Evolutionary conservation across 345 rosid species (phyloP), one percentile per base, ranked within the genome.

Genomic region (Salix arbutifolia): DNA sequence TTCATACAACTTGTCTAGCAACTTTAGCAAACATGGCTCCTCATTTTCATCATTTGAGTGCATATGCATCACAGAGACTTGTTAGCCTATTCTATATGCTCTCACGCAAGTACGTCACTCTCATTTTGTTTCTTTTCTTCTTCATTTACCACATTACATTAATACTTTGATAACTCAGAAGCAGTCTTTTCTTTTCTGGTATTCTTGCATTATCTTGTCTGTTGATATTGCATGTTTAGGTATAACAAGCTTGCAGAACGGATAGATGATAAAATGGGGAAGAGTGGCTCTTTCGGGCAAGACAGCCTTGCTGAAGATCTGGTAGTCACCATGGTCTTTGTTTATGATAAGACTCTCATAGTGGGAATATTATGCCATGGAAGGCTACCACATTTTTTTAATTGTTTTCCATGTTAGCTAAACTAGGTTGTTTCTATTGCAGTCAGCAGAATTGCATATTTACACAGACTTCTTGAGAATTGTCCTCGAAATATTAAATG

Each of bases 1-100:
- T 96, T 44, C 99, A 96, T 80, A 96, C 99, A 65, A 96, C 95
- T 75, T 93, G 99, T 85, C 86, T 96, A 33, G 99, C 99, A 67
- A 92, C 97, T 72, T 84, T 96, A 86, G 99, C 98, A 77, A 96
- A 96, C 89, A 96, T 93, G 96, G 99, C 98, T 56, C 99, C 99
- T 79, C 99, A 96, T 84, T 87, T 89, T 79, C 92, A 93, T 83
- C 97, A 88, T 40, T 84, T 96, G 87, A 96, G 97, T 88, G 94
- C 97, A 77, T 93, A 93, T 86, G 98, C 99, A 80, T 96, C 98
- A 14, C 97, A 96, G 86, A 90, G 97, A 82, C 88, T 96, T 68
- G 93, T 96, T 88, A 96, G 98, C 85, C 97, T 96, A 77, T 96
- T 96, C 86, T 85, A 88, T 80, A 96, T 96, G 99, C 94, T 96